A percentile compares a stretch with the other conserved stretches of the same genome.
Evolutionary conservation across 1,284 basidiomycete genomes (phyloP).

Genomic region (Paramarasmius palmivorus): DNA sequence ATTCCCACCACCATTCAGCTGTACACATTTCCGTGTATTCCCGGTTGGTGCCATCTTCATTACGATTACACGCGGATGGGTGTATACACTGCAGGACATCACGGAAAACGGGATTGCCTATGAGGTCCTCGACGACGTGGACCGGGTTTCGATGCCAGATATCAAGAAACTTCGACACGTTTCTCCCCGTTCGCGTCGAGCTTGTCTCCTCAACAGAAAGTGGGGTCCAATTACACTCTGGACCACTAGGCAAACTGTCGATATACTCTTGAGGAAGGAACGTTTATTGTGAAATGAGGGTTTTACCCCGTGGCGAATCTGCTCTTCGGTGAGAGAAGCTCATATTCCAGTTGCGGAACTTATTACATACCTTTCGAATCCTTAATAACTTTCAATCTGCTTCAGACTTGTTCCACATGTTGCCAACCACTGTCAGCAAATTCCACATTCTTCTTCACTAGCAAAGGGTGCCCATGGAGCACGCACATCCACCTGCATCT

Average conservation of each 20-base stretch:
- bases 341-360: background rate
- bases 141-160: constrained; percentile 29
- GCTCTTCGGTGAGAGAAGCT: background rate
- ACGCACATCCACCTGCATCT: background rate
- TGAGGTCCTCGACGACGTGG: constrained; percentile 25
- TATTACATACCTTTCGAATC: constrained; percentile 1
- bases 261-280: constrained; percentile 19
- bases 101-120: constrained; percentile 22
- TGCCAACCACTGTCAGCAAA: background rate
- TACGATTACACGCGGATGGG: constrained; percentile 5
- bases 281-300: constrained; percentile 18
- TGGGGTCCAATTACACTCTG: constrained; percentile 20
- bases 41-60: background rate
- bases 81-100: constrained; percentile 12
- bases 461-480: background rate
- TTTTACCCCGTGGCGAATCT: constrained; percentile 6
- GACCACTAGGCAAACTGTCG: constrained; percentile 20
- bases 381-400: constrained; percentile 7
- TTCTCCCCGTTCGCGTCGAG: constrained; percentile 15
- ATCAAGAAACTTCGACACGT: constrained; percentile 24
- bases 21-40: constrained; percentile 14
- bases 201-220: constrained; percentile 15
- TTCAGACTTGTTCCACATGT: constrained; percentile 7
- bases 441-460: background rate
- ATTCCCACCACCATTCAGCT: constrained; percentile 16